phyloP scores from a whole-genome alignment of 2,329 filamentous ascomycete genomes.

The Zymoseptoria tritici region DNA sequence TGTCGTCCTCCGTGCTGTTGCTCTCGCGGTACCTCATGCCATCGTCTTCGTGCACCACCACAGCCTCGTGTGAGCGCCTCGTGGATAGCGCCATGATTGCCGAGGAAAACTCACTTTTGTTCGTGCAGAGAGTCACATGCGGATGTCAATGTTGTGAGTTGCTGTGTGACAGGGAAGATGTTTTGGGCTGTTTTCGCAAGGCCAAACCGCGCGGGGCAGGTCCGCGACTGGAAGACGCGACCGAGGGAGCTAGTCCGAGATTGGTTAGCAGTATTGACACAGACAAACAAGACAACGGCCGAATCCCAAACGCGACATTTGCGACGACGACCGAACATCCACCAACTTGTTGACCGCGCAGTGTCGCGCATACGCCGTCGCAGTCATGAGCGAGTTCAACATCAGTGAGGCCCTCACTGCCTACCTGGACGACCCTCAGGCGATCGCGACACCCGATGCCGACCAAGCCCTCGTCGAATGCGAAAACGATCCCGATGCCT shows the following conservation, averaged over 20 bases:
- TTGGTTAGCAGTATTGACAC: background rate
- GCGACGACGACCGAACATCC: constrained; percentile 1
- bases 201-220: background rate
- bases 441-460: constrained; percentile 78
- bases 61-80: constrained; percentile 9
- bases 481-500: constrained; percentile 81
- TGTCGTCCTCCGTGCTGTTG: constrained; percentile 29
- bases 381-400: constrained; percentile 74
- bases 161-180: background rate
- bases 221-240: background rate
- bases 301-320: background rate
- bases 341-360: constrained; percentile 1
- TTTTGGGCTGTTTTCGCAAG: background rate
- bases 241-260: background rate
- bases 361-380: constrained; percentile 9
- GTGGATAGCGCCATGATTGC: background rate
- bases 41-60: constrained; percentile 19
- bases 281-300: background rate
- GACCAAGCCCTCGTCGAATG: constrained; percentile 77
- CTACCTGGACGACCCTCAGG: constrained; percentile 87
- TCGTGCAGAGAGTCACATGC: background rate
- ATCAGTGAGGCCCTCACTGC: constrained; percentile 94
- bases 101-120: background rate
- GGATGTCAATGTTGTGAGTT: background rate
- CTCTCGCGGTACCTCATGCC: constrained; percentile 14